A percentile compares a stretch with the other conserved stretches of the same genome.
phyloP scores from a whole-genome alignment of 495 filamentous ascomycete species.

The Parachaetomium inaequale region DNA sequence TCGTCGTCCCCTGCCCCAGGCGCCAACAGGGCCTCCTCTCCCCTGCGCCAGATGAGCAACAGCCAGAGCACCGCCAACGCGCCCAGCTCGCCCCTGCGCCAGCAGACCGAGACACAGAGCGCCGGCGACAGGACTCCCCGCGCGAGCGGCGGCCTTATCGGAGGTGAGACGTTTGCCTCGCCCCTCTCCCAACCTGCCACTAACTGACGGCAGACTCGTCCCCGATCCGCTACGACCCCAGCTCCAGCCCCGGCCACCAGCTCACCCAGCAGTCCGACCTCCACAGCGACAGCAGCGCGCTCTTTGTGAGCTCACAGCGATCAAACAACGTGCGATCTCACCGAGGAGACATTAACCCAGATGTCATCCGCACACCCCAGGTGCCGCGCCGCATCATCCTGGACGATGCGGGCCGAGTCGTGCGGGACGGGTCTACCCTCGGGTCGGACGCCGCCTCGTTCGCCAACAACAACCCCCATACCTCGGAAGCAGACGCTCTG shows the following conservation, averaged over 20 bases:
- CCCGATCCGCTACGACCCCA: constrained; percentile 82
- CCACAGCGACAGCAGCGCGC: constrained; percentile 73
- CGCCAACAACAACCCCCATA: constrained; percentile 79
- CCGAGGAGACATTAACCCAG: constrained; percentile 80
- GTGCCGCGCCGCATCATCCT: constrained; percentile 71
- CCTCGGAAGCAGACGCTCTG: constrained; percentile 86
- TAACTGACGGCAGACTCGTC: constrained; percentile 65
- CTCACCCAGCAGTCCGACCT: constrained; percentile 60
- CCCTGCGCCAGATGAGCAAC: constrained; percentile 55
- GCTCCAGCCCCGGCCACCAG: constrained; percentile 71
- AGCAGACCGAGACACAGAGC: constrained; percentile 53
- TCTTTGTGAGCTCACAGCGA: constrained; percentile 72
- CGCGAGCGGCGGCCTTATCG: constrained; percentile 54
- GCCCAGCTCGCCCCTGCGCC: constrained; percentile 65
- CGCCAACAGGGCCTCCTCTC: constrained; percentile 39
- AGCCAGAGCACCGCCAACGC: constrained; percentile 55
- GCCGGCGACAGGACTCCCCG: constrained; percentile 67
- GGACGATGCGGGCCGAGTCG: constrained; percentile 73
- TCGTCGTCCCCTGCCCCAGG: constrained; percentile 71
- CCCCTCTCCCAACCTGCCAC: neutral
- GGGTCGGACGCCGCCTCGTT: constrained; percentile 80
- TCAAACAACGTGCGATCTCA: constrained; percentile 55
- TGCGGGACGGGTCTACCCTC: constrained; percentile 50
- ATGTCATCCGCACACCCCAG: constrained; percentile 62
- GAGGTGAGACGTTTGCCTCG: constrained; percentile 53